phyloP scores from a whole-genome alignment of 2,329 filamentous ascomycete genomes.

The Lasiodiplodia sp. region DNA sequence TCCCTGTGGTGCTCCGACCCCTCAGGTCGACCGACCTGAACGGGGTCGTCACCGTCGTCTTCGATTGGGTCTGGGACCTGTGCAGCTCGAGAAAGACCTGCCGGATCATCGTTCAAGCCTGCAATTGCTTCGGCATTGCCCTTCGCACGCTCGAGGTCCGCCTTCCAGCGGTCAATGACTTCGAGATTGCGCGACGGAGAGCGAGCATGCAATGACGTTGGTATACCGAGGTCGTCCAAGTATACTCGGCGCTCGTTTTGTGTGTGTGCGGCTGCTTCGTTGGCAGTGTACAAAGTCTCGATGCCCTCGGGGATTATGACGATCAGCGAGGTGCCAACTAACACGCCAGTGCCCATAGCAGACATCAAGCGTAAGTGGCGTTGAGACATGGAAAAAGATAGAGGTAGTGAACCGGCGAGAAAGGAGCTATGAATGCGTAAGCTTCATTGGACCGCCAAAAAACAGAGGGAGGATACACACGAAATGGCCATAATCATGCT shows the following conservation, averaged over 20 bases:
- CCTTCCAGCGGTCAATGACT: constrained; percentile 18
- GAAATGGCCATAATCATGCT: constrained; percentile 71
- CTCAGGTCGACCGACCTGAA: constrained; percentile 43
- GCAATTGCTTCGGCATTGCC: constrained; percentile 6
- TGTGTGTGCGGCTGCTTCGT: constrained; percentile 26
- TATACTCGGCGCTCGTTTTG: constrained; percentile 10
- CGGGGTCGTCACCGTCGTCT: constrained; percentile 47
- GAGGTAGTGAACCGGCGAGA: constrained; percentile 85
- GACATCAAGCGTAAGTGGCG: constrained; percentile 89
- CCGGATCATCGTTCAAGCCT: constrained; percentile 9
- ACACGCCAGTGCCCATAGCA: constrained; percentile 88
- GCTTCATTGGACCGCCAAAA: not conserved
- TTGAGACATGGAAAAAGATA: constrained; percentile 86
- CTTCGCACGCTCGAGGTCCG: constrained; percentile 11
- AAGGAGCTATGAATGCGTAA: constrained; percentile 74
- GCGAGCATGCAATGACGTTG: constrained; percentile 1
- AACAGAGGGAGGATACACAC: constrained; percentile 50
- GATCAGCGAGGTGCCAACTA: constrained; percentile 93
- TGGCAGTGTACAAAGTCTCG: constrained; percentile 79
- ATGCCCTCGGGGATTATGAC: constrained; percentile 98
- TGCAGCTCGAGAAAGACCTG: constrained; percentile 4
- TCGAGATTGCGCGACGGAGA: constrained; percentile 3
- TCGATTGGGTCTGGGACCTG: constrained; percentile 42
- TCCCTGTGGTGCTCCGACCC: constrained; percentile 50
- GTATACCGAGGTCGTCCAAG: constrained; percentile 4